Evolutionary conservation across 768 basidiomycete genomes (phyloP).

Genomic region (Boletus sensibilis): DNA sequence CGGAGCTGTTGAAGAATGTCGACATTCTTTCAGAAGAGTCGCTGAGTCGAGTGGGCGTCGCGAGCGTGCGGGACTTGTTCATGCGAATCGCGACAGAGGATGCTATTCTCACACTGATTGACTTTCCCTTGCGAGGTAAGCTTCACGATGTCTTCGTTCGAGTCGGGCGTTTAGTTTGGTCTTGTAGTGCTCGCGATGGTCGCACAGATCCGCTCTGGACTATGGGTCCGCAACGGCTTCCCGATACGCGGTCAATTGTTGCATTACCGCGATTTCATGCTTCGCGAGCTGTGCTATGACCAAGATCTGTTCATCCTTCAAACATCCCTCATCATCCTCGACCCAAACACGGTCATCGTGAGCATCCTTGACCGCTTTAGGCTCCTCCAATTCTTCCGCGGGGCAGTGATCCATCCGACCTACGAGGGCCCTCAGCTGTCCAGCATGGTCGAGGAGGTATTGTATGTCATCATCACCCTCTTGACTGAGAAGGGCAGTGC

Average conservation of each 20-base stretch:
- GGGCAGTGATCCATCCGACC: constrained; percentile 47
- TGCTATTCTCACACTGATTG: constrained; percentile 72
- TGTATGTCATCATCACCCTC: constrained; percentile 85
- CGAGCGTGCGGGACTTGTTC: constrained; percentile 60
- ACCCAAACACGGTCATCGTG: constrained; percentile 77
- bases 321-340: constrained; percentile 73
- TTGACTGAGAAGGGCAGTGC: constrained; percentile 80
- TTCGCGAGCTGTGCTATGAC: constrained; percentile 95
- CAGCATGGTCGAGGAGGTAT: constrained; percentile 88
- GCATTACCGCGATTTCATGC: constrained; percentile 95
- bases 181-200: constrained; percentile 78
- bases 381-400: constrained; percentile 76
- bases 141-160: constrained; percentile 1
- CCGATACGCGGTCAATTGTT: constrained; percentile 91
- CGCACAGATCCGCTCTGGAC: constrained; percentile 89
- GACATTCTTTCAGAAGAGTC: constrained; percentile 59
- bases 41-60: constrained; percentile 50
- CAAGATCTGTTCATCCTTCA: constrained; percentile 93
- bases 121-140: constrained; percentile 87
- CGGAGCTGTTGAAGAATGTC: constrained; percentile 84
- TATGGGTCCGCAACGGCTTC: constrained; percentile 98
- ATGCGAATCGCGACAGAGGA: constrained; percentile 61
- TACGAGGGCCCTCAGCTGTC: constrained; percentile 73
- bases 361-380: constrained; percentile 90
- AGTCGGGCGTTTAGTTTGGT: not conserved